Percentiles rank a stretch among this genome's conserved stretches.
These are phyloP conservation scores for Penicillium psychrofluorescens DNA, from an alignment of 495 filamentous ascomycete genomes.

Conservation along the genomic window DNA sequence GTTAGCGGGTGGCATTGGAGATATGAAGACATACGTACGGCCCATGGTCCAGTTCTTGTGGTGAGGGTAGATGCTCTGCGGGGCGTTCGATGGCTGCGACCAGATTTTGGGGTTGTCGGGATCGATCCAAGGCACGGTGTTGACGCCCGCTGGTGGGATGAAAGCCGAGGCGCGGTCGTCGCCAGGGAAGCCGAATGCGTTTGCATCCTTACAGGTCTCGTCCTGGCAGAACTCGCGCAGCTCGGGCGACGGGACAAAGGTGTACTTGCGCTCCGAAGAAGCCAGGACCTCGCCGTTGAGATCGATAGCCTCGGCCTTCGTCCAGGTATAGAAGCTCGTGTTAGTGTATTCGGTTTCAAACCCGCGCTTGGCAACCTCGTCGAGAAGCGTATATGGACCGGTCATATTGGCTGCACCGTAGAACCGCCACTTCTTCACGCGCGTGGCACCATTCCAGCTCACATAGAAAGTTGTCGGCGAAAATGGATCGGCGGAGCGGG, in stretches of 20 bases:
- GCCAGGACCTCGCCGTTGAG: conserved; percentile 25
- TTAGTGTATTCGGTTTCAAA: conserved; percentile 34
- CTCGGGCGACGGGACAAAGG: conserved; percentile 33
- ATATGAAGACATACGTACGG: conserved; percentile 2
- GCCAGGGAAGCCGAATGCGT: conserved; percentile 26
- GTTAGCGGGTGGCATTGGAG: background rate
- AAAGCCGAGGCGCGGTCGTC: conserved; percentile 21
- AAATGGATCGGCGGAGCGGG: conserved; percentile 17
- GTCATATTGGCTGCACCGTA: conserved; percentile 28
- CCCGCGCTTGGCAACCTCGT: conserved; percentile 25
- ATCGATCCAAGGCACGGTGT: conserved; percentile 37
- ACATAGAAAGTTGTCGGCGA: conserved; percentile 34
- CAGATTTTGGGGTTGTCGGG: conserved; percentile 20
- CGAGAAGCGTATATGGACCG: conserved; percentile 24
- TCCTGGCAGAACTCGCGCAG: conserved; percentile 30
- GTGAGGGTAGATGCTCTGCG: background rate
- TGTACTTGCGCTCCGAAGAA: conserved; percentile 27
- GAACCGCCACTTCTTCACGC: conserved; percentile 33
- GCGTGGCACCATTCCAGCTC: conserved; percentile 45
- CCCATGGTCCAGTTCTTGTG: conserved; percentile 2
- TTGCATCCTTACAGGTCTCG: conserved; percentile 24
- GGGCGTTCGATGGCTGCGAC: conserved; percentile 13
- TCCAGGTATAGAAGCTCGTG: conserved; percentile 26
- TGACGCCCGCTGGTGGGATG: conserved; percentile 29
- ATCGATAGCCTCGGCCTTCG: conserved; percentile 30